Percentiles rank a stretch among this genome's conserved stretches.
Conservation (phyloP, 345 rosid genomes). For the Pelargonium nanum region DNA sequence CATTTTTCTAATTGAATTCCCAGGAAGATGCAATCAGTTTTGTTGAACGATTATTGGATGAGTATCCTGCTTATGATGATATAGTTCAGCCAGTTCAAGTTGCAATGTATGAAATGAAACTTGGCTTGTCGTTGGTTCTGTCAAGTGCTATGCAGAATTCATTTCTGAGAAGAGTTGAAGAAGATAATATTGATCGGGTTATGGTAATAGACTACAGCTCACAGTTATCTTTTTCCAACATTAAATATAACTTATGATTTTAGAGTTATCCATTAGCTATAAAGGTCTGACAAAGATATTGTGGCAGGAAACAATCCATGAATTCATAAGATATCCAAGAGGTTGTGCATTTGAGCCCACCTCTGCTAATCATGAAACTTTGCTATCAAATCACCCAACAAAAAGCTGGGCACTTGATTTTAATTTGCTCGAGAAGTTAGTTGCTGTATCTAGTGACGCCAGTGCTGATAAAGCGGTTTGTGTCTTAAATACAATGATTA, state of each 20-base stretch:
- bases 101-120: constrained; percentile 79
- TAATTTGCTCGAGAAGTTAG: constrained; percentile 54
- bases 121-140: constrained; percentile 60
- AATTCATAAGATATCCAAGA: constrained; percentile 81
- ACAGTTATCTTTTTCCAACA: constrained; percentile 7
- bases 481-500: background rate
- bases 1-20: constrained; percentile 16
- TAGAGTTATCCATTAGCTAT: constrained; percentile 5
- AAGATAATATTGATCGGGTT: constrained; percentile 40
- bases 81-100: constrained; percentile 85
- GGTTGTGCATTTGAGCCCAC: constrained; percentile 16
- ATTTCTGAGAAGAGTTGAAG: constrained; percentile 26
- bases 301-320: constrained; percentile 57
- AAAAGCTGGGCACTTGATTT: constrained; percentile 17
- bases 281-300: constrained; percentile 13
- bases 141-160: constrained; percentile 36
- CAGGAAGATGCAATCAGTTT: constrained; percentile 71
- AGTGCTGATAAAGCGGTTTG: constrained; percentile 35
- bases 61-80: constrained; percentile 58
- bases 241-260: constrained; percentile 1
- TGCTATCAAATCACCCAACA: background rate
- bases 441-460: constrained; percentile 31
- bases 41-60: constrained; percentile 46
- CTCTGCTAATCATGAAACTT: background rate
- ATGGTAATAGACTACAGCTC: constrained; percentile 31